phyloP scores from a whole-genome alignment of 2,329 filamentous ascomycete species.

The Penicillium sp. region DNA sequence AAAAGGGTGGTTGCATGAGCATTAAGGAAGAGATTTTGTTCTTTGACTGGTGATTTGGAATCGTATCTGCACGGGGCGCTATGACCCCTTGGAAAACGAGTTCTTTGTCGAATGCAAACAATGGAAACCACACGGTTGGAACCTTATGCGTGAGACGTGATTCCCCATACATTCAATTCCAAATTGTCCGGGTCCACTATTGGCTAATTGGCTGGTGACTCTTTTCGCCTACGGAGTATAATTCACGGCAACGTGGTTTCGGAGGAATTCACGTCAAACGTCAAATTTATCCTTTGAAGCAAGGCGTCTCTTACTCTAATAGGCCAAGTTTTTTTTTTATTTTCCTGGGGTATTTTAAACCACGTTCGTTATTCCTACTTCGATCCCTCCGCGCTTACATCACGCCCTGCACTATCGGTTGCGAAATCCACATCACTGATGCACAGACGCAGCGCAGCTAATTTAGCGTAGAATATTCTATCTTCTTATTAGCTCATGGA shows the following conservation, averaged over 20 bases:
- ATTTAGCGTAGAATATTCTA: not conserved
- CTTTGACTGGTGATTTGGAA: constrained; percentile 11
- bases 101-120: constrained; percentile 11
- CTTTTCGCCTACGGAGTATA: not conserved
- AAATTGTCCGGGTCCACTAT: constrained; percentile 15
- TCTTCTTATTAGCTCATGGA: not conserved
- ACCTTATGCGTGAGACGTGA: constrained; percentile 7
- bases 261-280: not conserved
- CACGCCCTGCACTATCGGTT: not conserved
- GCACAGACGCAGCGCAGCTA: not conserved
- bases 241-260: not conserved
- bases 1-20: constrained; percentile 2
- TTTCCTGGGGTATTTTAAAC: not conserved
- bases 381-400: not conserved
- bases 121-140: not conserved
- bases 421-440: not conserved
- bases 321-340: not conserved
- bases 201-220: constrained; percentile 8
- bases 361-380: not conserved
- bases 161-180: constrained; percentile 12
- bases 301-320: no score
- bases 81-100: not conserved
- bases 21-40: not conserved
- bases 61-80: constrained; percentile 8
- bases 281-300: not conserved